These are phyloP conservation scores for Chrysoporthe cubensis DNA, from an alignment of 2,329 filamentous ascomycete genomes.

Conservation along the genomic window DNA sequence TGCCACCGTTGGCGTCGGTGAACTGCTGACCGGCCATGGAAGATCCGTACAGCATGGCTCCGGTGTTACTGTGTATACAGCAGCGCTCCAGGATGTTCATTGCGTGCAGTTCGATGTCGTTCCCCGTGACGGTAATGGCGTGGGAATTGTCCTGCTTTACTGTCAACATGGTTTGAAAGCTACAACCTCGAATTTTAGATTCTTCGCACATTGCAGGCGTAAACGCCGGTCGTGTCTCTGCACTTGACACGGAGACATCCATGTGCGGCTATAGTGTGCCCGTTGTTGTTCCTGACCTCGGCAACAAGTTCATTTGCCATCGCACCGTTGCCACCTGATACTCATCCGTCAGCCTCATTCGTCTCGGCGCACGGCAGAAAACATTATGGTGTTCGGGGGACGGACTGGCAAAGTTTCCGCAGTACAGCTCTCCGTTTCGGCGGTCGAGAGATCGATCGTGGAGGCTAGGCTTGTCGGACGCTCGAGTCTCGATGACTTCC, in stretches of 20 bases:
- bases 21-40: conserved; percentile 9
- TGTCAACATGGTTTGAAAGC: not conserved
- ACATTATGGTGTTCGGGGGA: not conserved
- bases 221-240: conserved; percentile 12
- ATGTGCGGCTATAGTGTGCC: not conserved
- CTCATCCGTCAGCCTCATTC: not conserved
- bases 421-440: conserved; percentile 14
- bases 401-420: conserved; percentile 14
- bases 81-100: conserved; percentile 4
- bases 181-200: not conserved
- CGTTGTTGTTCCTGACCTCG: not conserved
- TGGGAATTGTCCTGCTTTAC: not conserved
- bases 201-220: conserved; percentile 11
- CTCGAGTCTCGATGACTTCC: not conserved
- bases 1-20: conserved; percentile 9
- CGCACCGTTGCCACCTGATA: not conserved
- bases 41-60: not conserved
- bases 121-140: conserved; percentile 1
- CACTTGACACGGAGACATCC: conserved; percentile 12
- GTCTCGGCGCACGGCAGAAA: too few relatives aligned
- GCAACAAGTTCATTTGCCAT: not conserved
- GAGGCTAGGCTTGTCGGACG: not conserved
- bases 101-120: conserved; percentile 1
- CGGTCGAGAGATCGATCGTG: not conserved
- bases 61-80: not conserved